Evolutionary conservation across 2,329 filamentous ascomycete genomes (phyloP).

Genomic region (Penicillium sp.): DNA sequence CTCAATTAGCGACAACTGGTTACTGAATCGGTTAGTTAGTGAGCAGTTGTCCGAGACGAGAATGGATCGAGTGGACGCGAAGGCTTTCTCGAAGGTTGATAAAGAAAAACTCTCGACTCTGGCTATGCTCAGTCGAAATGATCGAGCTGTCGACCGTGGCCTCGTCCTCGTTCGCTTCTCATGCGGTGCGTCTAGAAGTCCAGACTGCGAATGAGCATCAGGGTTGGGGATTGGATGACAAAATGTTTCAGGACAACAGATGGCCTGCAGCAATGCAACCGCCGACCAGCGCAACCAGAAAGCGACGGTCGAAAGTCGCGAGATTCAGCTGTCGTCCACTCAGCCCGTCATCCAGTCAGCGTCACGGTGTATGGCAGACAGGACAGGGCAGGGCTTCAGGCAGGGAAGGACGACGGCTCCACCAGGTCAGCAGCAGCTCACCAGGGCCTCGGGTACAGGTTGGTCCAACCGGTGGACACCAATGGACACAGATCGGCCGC

Average conservation of each 20-base stretch:
- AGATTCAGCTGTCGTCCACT: background rate
- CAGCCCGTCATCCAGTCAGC: background rate
- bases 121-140: background rate
- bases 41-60: conserved; percentile 3
- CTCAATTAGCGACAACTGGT: background rate
- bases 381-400: background rate
- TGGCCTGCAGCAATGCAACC: conserved; percentile 7
- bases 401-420: background rate
- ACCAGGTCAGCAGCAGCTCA: background rate
- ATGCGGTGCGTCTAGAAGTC: conserved; percentile 10
- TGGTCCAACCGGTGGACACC: conserved; percentile 25
- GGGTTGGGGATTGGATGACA: conserved; percentile 11
- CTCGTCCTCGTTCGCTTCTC: background rate
- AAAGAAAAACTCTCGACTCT: background rate
- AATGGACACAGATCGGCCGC: conserved; percentile 26
- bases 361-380: background rate
- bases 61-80: conserved; percentile 18
- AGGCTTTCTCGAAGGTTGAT: conserved; percentile 12
- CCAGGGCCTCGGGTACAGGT: conserved; percentile 12
- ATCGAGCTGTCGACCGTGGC: background rate
- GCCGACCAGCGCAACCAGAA: conserved; percentile 4
- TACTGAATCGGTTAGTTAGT: background rate
- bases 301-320: background rate
- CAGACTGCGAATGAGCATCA: background rate
- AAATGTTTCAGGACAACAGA: conserved; percentile 11